These are phyloP conservation scores for Talaromyces pinophilus DNA, from an alignment of 2,329 filamentous ascomycete genomes.

Conservation along the genomic window DNA sequence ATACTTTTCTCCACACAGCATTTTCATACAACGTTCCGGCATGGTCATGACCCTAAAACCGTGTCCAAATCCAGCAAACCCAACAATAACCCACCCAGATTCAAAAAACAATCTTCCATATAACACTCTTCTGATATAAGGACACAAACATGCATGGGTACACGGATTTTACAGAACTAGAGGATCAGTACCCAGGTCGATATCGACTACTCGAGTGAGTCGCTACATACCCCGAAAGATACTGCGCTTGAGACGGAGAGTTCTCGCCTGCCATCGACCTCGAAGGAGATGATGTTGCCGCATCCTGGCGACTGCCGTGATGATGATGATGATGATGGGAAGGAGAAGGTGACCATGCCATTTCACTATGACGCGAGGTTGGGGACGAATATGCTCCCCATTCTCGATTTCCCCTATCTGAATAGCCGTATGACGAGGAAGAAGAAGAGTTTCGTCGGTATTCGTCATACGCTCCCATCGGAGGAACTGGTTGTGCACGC, in stretches of 20 bases:
- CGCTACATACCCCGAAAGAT: constrained; percentile 13
- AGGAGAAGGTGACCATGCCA: constrained; percentile 1
- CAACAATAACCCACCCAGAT: background rate
- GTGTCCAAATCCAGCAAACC: background rate
- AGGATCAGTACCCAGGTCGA: constrained; percentile 16
- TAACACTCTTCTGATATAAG: background rate
- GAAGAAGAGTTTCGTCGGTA: constrained; percentile 17
- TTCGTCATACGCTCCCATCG: background rate
- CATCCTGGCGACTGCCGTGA: constrained; percentile 4
- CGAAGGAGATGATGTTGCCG: constrained; percentile 10
- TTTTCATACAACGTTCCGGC: background rate
- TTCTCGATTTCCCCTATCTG: constrained; percentile 37
- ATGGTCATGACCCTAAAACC: background rate
- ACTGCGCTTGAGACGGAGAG: constrained; percentile 1
- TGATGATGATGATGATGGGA: background rate
- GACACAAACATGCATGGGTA: background rate
- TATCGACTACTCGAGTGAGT: constrained; percentile 21
- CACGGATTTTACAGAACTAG: background rate
- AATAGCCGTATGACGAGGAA: constrained; percentile 29
- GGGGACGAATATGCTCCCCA: constrained; percentile 25
- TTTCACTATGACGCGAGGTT: constrained; percentile 10
- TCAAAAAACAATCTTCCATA: background rate
- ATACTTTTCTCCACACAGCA: background rate
- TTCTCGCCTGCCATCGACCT: constrained; percentile 3
- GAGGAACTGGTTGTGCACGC: constrained; percentile 5